A percentile compares a stretch with the other conserved stretches of the same genome.
These are phyloP conservation scores for Microdochium nivale DNA, from an alignment of 2,329 filamentous ascomycete species.

Conservation along the genomic window DNA sequence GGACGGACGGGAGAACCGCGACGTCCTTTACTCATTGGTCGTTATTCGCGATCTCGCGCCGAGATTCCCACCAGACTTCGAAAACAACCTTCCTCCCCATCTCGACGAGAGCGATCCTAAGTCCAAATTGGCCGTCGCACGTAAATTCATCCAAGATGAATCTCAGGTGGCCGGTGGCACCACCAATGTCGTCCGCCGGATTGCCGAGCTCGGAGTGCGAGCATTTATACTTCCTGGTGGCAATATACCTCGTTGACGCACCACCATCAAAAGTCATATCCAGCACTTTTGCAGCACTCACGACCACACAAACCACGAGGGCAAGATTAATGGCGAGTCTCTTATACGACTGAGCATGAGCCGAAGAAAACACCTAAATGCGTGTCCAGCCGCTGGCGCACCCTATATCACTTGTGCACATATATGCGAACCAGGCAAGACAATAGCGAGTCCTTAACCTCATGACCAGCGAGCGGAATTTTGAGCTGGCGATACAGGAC, in stretches of 20 bases:
- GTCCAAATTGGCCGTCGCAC: constrained; percentile 59
- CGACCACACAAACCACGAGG: too few species aligned
- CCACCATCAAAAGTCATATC: background rate
- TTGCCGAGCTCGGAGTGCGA: constrained; percentile 57
- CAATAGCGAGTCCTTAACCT: too few species aligned
- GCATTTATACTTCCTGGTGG: constrained; percentile 47
- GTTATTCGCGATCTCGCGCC: constrained; percentile 68
- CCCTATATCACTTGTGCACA: too few species aligned
- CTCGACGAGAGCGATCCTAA: constrained; percentile 59
- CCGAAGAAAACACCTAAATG: too few species aligned
- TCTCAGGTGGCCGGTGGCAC: constrained; percentile 57
- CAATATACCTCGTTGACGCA: constrained; percentile 27
- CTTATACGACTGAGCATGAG: too few species aligned
- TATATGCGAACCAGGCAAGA: too few species aligned
- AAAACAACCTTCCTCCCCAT: constrained; percentile 46
- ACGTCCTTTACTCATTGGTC: constrained; percentile 83
- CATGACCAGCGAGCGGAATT: too few species aligned
- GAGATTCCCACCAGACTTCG: constrained; percentile 50
- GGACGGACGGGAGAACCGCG: constrained; percentile 75
- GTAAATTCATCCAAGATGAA: constrained; percentile 61
- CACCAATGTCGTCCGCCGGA: constrained; percentile 62
- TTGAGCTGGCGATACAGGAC: too few species aligned
- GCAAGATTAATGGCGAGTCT: too few species aligned
- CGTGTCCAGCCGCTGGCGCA: too few species aligned
- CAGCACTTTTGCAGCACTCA: too few species aligned